Percentiles rank a stretch among this genome's conserved stretches.
Conservation (phyloP, 371 early-diverging fungal species). For the Mortierella sp. region DNA sequence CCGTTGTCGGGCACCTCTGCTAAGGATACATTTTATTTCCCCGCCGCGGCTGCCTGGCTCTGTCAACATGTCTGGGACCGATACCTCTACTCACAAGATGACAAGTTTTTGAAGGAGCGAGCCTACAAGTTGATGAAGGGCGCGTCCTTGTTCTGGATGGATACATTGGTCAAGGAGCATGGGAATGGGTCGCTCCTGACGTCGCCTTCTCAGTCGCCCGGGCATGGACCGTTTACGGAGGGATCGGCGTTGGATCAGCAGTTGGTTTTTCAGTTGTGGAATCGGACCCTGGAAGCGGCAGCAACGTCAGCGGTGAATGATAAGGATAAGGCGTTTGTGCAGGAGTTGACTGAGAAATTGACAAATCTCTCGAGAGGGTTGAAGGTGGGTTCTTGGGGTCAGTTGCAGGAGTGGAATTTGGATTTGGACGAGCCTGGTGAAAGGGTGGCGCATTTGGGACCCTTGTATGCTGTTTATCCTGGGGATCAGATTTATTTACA, state of each 20-base stretch:
- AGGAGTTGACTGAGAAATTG: constrained; percentile 31
- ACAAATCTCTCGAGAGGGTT: constrained; percentile 30
- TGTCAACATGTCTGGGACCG: constrained; percentile 55
- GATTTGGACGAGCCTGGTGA: constrained; percentile 48
- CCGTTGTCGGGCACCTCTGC: constrained; percentile 24
- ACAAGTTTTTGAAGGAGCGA: constrained; percentile 37
- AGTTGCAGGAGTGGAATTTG: constrained; percentile 49
- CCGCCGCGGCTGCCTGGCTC: constrained; percentile 52
- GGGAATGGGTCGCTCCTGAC: constrained; percentile 18
- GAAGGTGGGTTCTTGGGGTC: constrained; percentile 34
- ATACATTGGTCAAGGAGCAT: constrained; percentile 28
- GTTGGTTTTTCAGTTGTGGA: constrained; percentile 43
- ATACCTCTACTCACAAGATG: constrained; percentile 47
- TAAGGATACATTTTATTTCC: constrained; percentile 37
- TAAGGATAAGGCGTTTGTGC: constrained; percentile 52
- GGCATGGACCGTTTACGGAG: constrained; percentile 47
- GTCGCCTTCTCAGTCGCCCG: constrained; percentile 53
- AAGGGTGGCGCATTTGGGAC: constrained; percentile 30
- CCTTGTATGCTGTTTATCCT: constrained; percentile 49
- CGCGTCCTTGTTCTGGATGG: constrained; percentile 56
- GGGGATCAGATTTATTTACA: constrained; percentile 33
- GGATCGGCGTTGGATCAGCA: constrained; percentile 53
- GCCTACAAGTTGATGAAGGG: constrained; percentile 55
- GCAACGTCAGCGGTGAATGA: constrained; percentile 29
- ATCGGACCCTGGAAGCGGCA: constrained; percentile 39